Base-by-base conservation (phyloP, 805 yeast species). In the Blastobotrys mokoenaii region DNA sequence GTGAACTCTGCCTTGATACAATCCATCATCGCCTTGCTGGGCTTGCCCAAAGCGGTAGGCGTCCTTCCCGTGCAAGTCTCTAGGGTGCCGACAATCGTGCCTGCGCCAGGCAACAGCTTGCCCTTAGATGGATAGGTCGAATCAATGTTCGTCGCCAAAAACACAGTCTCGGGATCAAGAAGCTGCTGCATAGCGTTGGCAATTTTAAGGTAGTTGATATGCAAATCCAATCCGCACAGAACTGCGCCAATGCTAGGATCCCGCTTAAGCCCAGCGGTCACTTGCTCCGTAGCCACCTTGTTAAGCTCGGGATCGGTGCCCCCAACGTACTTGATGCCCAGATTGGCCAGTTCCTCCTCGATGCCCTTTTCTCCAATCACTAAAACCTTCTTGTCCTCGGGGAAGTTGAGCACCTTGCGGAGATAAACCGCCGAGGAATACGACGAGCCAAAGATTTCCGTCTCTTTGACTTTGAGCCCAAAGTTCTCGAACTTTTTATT, bases 21-120 rank as follows among this genome's bases (percentile, higher is more conserved):
- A 59, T 86, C 85, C 81, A 93, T 76, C 96, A 93, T 89, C 45
- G 82, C 80, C 52, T 76, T 79, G 46, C 81, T 79, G 17, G 98
- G 98, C 61, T 93, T 93, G 45, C 98, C 98, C 57, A 97, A 84
- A 2, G 90, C 83, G 45, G 80, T 80, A 1, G 98, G 97, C 50
- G 75, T 68, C 53, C 96, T 75, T n/a, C 86, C 89, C 17, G 85
- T 67, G 10, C 90, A 81, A 53, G 67, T 78, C 1, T 85, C 77
- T 14, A 86, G 79, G 0, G 88, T 73, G 53, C 86, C 84, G 38
- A 90, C 80, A 52, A 87, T 76, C 1, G 96, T 81, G 1, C 98
- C 98, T 1, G 98, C 97, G 27, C 98, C 98, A 15, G 96, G 95
- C 41, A 93, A 73, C 41, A 85, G 74, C 55, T 77, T 71, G 1